These are phyloP conservation scores for Fusarium torreyae DNA, from an alignment of 2,329 filamentous ascomycete genomes.

Conservation along the genomic window DNA sequence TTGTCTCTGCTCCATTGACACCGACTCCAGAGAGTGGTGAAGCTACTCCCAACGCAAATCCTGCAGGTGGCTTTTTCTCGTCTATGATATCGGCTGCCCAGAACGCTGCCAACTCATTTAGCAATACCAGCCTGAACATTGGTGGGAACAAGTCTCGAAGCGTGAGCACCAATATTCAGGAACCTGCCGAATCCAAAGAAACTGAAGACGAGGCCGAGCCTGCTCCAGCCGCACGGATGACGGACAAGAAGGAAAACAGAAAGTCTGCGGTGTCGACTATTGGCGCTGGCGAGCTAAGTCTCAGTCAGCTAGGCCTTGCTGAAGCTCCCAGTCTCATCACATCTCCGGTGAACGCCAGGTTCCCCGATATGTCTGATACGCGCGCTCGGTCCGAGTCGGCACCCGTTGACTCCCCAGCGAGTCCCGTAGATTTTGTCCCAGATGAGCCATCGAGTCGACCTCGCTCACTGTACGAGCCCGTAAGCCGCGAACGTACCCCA, in stretches of 20 bases:
- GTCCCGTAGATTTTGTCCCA: slow-evolving; percentile 47
- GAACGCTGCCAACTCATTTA: slow-evolving; percentile 85
- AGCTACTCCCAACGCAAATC: slow-evolving; percentile 67
- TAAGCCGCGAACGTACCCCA: slow-evolving; percentile 73
- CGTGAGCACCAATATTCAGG: slow-evolving; percentile 46
- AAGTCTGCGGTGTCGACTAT: slow-evolving; percentile 89
- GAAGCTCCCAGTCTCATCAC: slow-evolving; percentile 69
- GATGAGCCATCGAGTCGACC: slow-evolving; percentile 60
- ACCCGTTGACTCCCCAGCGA: slow-evolving; percentile 62
- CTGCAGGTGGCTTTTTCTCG: slow-evolving; percentile 84
- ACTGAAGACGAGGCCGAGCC: slow-evolving; percentile 61
- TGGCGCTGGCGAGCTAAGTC: slow-evolving; percentile 88
- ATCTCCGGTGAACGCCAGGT: slow-evolving; percentile 71
- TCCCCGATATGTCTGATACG: slow-evolving; percentile 64
- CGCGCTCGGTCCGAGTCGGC: slow-evolving; percentile 72
- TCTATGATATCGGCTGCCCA: slow-evolving; percentile 94
- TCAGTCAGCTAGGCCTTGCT: slow-evolving; percentile 87
- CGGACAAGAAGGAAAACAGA: slow-evolving; percentile 66
- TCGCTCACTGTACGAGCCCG: slow-evolving; percentile 67
- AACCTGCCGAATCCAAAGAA: slow-evolving; percentile 44
- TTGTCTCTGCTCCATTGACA: slow-evolving; percentile 79
- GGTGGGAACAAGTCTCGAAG: slow-evolving; percentile 58
- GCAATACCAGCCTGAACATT: slow-evolving; percentile 72
- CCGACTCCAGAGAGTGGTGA: slow-evolving; percentile 79
- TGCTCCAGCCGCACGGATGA: slow-evolving; percentile 52